Conservation (phyloP, 257 asterid genomes). For the Mentha longifolia region DNA sequence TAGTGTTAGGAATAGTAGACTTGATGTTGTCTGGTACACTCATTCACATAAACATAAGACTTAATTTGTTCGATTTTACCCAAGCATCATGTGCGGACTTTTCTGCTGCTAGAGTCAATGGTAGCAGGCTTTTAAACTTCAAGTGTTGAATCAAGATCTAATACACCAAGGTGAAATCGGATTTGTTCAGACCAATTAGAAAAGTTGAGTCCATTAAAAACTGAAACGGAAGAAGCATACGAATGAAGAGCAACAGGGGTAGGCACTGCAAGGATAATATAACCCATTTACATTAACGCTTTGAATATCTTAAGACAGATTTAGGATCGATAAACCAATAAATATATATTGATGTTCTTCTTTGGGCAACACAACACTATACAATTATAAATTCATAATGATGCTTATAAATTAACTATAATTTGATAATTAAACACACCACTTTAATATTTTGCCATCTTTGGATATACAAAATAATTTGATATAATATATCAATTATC, state of each 20-base stretch:
- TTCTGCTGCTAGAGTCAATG: not conserved
- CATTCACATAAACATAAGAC: slow-evolving; percentile 19
- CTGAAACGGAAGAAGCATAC: not conserved
- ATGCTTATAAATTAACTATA: too few relatives aligned
- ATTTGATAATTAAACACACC: not conserved
- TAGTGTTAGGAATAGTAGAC: not conserved
- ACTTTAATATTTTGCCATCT: not conserved
- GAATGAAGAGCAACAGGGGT: not conserved
- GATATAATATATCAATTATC: not conserved
- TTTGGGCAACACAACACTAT: slow-evolving; percentile 15
- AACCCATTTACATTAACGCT: not conserved
- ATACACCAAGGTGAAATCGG: slow-evolving; percentile 8
- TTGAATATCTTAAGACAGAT: not conserved
- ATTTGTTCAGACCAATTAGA: not conserved
- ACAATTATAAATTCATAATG: not conserved
- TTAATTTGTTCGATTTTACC: slow-evolving; percentile 11
- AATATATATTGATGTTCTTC: not conserved
- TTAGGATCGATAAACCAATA: not conserved
- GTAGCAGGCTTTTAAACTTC: slow-evolving; percentile 14
- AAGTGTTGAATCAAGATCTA: not conserved
- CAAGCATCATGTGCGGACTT: slow-evolving; percentile 3
- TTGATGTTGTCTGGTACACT: slow-evolving; percentile 2
- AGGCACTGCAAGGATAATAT: not conserved
- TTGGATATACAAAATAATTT: not conserved
- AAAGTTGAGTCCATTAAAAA: not conserved